Evolutionary conservation across 169 alveolate genomes (phyloP).

Genomic region (Amoebophrya sp.): DNA sequence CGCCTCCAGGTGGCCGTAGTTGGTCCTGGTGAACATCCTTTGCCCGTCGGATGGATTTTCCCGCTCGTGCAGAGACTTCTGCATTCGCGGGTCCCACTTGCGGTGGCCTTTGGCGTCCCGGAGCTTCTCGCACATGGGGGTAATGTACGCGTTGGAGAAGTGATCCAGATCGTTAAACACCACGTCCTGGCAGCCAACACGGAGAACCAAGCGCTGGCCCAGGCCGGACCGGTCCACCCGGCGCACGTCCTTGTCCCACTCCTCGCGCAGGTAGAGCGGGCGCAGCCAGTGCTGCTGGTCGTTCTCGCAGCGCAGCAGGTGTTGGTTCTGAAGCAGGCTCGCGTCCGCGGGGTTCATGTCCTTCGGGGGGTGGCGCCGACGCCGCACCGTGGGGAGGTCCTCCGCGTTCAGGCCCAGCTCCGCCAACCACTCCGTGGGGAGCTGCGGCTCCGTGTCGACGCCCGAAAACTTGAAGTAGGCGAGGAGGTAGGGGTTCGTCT

Average conservation of each 20-base stretch:
- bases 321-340: too few species aligned
- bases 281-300: background rate
- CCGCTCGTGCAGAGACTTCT: background rate
- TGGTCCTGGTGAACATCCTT: background rate
- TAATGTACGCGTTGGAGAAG: background rate
- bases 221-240: background rate
- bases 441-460: too few species aligned
- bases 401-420: too few species aligned
- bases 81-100: background rate
- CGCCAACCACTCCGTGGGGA: too few species aligned
- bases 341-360: too few species aligned
- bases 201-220: background rate
- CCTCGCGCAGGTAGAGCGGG: background rate
- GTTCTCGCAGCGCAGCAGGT: too few species aligned
- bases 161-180: background rate
- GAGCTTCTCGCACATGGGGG: background rate
- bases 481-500: background rate
- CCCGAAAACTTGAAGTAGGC: background rate
- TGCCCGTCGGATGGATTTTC: background rate
- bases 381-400: too few species aligned
- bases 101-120: background rate
- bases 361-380: too few species aligned
- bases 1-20: background rate
- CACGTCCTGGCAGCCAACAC: background rate
- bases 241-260: background rate